phyloP scores from a whole-genome alignment of 2,329 filamentous ascomycete genomes.

The Fonsecaea pugnacius region DNA sequence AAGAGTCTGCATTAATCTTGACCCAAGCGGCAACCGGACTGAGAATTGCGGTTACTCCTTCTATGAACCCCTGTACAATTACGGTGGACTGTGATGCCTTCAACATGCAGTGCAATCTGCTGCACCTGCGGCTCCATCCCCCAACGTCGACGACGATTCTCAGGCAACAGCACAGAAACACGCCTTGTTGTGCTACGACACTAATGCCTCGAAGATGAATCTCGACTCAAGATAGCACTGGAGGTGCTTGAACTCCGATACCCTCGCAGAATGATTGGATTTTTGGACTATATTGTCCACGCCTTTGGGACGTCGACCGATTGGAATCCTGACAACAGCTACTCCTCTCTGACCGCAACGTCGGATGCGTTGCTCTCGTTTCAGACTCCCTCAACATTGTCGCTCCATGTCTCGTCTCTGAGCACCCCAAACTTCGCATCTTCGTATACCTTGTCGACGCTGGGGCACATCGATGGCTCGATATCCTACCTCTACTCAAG shows the following conservation, averaged over 20 bases:
- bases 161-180: not conserved
- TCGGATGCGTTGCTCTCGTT: slow-evolving; percentile 87
- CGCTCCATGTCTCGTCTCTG: slow-evolving; percentile 85
- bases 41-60: not conserved
- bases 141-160: not conserved
- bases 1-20: not conserved
- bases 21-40: not conserved
- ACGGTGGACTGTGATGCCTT: not conserved
- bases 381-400: slow-evolving; percentile 78
- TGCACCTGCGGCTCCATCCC: not conserved
- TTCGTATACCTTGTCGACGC: slow-evolving; percentile 85
- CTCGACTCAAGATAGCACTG: slow-evolving; percentile 31
- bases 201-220: slow-evolving; percentile 13
- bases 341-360: slow-evolving; percentile 81
- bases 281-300: slow-evolving; percentile 95
- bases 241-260: slow-evolving; percentile 13
- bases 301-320: slow-evolving; percentile 84
- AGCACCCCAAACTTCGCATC: slow-evolving; percentile 92
- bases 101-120: not conserved
- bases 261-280: slow-evolving; percentile 74
- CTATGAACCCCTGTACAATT: not conserved
- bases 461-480: slow-evolving; percentile 93
- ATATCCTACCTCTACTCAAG: slow-evolving; percentile 96
- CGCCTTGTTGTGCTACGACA: not conserved
- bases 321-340: slow-evolving; percentile 92